phyloP scores from a whole-genome alignment of 129 eudicot species.

The Pittosporum tobira region DNA sequence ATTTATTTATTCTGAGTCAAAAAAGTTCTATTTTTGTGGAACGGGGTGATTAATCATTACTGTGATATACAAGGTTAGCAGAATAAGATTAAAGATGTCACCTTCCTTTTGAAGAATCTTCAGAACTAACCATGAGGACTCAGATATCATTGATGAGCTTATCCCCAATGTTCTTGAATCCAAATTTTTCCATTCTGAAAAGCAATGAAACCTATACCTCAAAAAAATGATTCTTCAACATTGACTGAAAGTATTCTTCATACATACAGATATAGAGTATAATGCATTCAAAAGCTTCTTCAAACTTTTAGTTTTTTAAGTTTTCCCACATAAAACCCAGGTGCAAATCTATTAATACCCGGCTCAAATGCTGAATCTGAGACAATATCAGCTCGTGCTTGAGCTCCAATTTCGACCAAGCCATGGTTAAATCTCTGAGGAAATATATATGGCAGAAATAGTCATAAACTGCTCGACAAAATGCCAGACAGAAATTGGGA shows the following conservation, averaged over 20 bases:
- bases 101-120: slow-evolving; percentile 48
- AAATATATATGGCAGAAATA: background rate
- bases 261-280: background rate
- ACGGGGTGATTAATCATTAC: no score
- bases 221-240: slow-evolving; percentile 6
- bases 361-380: slow-evolving; percentile 9
- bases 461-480: slow-evolving; percentile 39
- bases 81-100: slow-evolving; percentile 14
- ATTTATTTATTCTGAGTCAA: no score
- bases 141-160: slow-evolving; percentile 35
- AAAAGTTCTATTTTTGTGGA: no score
- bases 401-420: slow-evolving; percentile 19
- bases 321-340: background rate
- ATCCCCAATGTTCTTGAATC: slow-evolving; percentile 62
- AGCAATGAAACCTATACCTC: slow-evolving; percentile 30
- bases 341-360: slow-evolving; percentile 8
- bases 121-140: slow-evolving; percentile 41
- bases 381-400: slow-evolving; percentile 5
- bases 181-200: slow-evolving; percentile 52
- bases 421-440: slow-evolving; percentile 30
- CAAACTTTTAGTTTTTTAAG: background rate
- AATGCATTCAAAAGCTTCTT: no score
- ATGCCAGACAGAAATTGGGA: slow-evolving; percentile 21
- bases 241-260: background rate
- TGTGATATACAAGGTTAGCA: no score